Evolutionary conservation across 2,329 filamentous ascomycete species (phyloP), one percentile per base, ranked within the genome.

Genomic region (Pseudogymnoascus sp.): DNA sequence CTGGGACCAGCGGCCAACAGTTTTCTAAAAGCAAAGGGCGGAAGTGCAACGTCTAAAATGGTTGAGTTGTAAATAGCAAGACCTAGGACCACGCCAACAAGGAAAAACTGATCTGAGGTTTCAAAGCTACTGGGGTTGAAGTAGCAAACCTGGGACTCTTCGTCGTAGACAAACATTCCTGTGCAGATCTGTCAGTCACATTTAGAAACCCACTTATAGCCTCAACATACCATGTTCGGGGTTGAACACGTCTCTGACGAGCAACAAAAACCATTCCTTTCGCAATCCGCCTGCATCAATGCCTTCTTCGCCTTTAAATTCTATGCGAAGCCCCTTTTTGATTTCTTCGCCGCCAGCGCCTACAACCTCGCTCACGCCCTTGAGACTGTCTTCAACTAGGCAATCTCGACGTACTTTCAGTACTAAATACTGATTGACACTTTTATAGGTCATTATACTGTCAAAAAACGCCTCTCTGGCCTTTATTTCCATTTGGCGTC

Each of bases 11-110:
- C 85, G 2, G 89, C 85, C 39, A 96, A 79, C 18, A 97, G 80
- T 72, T 96, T 96, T 65, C 90, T 86, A 71, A 96, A 97, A 1
- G 89, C 87, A 71, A 96, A 96, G 0, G 91, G 89, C 1, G 92
- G 92, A 18, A 97, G 80, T 1, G 90, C 89, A 57, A 96, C 83
- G 70, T 96, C 92, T 16, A 97, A 78, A 66, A 96, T 96, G 0
- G 90, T 96, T 2, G 90, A 95, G 73, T 97, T 96, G 75, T 96
- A 96, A 64, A 97, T 96, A 12, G 92, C 92, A 62, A 97, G 78
- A 0, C 92, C 92, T 60, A 97, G 81, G 6, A 96, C 81, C 11
- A 94, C 90, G 0, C 92, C 92, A 28, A 97, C 89, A 20, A 96
- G 80, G 70, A 94, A 96, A 73, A 90, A 97, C 66, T 96, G 91